Conservation (phyloP, 2,329 filamentous ascomycete species). For the Chrysoporthe puriensis region DNA sequence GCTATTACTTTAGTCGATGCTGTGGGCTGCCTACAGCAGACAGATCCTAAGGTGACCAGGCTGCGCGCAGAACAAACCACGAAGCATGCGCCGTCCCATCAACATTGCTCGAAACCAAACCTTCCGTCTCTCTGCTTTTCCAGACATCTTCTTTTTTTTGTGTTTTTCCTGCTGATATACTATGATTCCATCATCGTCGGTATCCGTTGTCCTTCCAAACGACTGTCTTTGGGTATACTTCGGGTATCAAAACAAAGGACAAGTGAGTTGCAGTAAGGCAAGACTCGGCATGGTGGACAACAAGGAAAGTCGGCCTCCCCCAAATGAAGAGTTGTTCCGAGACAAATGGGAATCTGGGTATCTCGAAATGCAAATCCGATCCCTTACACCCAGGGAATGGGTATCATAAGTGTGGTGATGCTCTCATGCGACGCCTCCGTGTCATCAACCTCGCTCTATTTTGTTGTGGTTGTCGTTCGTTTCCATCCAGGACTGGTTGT, state of each 20-base stretch:
- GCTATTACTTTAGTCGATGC: constrained; percentile 23
- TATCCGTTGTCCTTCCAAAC: constrained; percentile 34
- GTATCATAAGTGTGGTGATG: constrained; percentile 30
- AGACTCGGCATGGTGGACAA: constrained; percentile 30
- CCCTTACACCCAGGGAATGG: constrained; percentile 35
- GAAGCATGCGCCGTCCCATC: constrained; percentile 18
- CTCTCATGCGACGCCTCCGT: constrained; percentile 31
- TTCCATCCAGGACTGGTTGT: constrained; percentile 28
- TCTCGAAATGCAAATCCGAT: constrained; percentile 62
- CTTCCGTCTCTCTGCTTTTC: constrained; percentile 16
- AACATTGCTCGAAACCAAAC: constrained; percentile 20
- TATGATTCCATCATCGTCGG: constrained; percentile 30
- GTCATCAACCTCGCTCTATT: constrained; percentile 37
- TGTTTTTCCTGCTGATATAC: constrained; percentile 17
- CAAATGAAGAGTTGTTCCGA: constrained; percentile 29
- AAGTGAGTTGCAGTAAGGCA: constrained; percentile 34
- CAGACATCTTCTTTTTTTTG: constrained; percentile 20
- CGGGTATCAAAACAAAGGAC: constrained; percentile 43
- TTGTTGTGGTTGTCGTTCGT: constrained; percentile 30
- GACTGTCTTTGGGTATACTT: constrained; percentile 40
- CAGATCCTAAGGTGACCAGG: constrained; percentile 16
- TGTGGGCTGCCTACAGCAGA: constrained; percentile 12
- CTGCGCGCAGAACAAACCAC: constrained; percentile 11
- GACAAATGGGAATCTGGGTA: constrained; percentile 54
- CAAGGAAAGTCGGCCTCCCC: constrained; percentile 29